Evolutionary conservation across 176 grass and related monocot species (phyloP).

Genomic region (Poa annua): DNA sequence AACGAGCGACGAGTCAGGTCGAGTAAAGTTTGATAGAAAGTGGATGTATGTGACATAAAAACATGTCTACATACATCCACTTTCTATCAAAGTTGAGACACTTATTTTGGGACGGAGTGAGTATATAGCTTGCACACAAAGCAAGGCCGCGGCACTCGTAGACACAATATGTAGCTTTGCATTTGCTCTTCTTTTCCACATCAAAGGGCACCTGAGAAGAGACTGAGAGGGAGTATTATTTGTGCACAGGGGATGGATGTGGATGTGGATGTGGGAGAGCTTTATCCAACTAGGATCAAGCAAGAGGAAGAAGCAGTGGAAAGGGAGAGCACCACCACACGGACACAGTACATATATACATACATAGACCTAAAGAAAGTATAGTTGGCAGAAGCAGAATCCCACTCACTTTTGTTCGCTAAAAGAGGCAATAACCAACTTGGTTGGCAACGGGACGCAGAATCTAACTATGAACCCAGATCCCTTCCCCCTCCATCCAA

Average conservation of each 20-base stretch:
- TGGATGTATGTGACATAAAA: no score
- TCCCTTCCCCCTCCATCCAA: slow-evolving; percentile 13
- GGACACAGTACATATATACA: no score
- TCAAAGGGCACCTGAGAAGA: slow-evolving; percentile 41
- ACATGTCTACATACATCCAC: no score
- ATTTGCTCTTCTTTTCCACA: slow-evolving; percentile 27
- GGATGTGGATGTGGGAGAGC: slow-evolving; percentile 7
- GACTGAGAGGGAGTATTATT: slow-evolving; percentile 13
- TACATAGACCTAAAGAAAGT: slow-evolving; percentile 38
- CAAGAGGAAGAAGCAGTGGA: neutral
- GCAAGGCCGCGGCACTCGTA: no score
- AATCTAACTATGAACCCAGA: slow-evolving; percentile 38
- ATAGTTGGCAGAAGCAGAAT: slow-evolving; percentile 20
- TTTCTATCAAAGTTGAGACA: no score
- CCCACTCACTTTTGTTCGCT: slow-evolving; percentile 50
- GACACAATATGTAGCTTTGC: neutral
- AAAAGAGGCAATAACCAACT: slow-evolving; percentile 28
- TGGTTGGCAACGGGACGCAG: slow-evolving; percentile 26
- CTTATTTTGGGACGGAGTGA: no score
- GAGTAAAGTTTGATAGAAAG: no score
- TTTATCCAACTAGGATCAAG: slow-evolving; percentile 53
- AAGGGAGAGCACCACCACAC: neutral
- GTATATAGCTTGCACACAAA: no score
- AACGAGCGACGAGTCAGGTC: slow-evolving; percentile 17
- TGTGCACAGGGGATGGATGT: neutral